Evolutionary conservation across 768 basidiomycete species (phyloP), one percentile per base, ranked within the genome.

Genomic region (Pulveroboletus sp.): DNA sequence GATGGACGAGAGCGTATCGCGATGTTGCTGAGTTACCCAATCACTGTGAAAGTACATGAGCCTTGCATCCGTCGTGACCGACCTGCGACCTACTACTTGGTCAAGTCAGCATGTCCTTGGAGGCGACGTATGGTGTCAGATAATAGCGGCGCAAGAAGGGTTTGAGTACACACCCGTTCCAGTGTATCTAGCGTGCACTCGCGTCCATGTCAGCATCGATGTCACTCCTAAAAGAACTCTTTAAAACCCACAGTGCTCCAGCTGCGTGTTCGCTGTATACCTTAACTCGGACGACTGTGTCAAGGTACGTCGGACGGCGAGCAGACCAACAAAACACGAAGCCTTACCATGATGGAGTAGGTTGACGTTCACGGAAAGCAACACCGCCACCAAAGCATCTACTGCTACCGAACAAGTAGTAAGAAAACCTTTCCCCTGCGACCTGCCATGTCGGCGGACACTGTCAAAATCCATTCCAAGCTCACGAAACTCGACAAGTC

Each of bases 11-110:
- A 91, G 73, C n/a, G 93, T 94, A 67, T 98, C 95, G 37, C 95
- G 84, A 71, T 97, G 94, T 64, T 97, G 95, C 70, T 97, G 92
- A 7, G 93, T 96, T 40, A 95, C 70, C 95, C 95, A 98, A 65
- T 98, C 95, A 70, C 95, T 98, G 28, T 8, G 63, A 3, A 5
- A 46, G 30, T 57, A 62, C 55, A 57, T 57, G 10, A 49, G 42
- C 43, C 42, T 37, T 37, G 30, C 31, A 40, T 55, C 28, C 36
- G 26, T 10, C 1, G 31, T 17, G 38, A 24, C n/a, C n/a, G 46
- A 36, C 9, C 13, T 15, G 21, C 24, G 35, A 73, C 91, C 55
- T 61, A 96, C 95, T 86, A 93, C 76, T 98, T 98, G 6, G 92
- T 90, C 66, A 94, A 72, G 69, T 99, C 95, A 32, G 94, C 93